Conservation (phyloP, 495 filamentous ascomycete genomes). For the Penicillium arizonense region DNA sequence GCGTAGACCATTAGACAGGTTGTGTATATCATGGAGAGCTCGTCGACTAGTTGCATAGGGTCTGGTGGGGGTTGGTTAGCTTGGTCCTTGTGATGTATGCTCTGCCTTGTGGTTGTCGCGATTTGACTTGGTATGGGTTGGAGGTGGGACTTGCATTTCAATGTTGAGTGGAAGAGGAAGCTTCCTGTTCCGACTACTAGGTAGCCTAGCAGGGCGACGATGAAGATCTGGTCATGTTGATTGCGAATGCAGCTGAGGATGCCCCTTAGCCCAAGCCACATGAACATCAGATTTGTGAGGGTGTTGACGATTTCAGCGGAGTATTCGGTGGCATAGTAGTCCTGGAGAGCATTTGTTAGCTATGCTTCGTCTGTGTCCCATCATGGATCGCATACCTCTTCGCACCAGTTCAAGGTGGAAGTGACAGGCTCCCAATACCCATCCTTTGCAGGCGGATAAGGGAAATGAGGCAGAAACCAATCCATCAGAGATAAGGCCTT, state of each 20-base stretch:
- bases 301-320: slow-evolving; percentile 68
- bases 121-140: neutral
- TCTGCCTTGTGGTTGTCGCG: neutral
- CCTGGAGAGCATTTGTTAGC: slow-evolving; percentile 28
- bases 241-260: slow-evolving; percentile 66
- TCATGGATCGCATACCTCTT: slow-evolving; percentile 61
- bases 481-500: slow-evolving; percentile 22
- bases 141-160: slow-evolving; percentile 62
- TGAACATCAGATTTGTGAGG: slow-evolving; percentile 77
- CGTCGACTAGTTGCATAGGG: slow-evolving; percentile 96
- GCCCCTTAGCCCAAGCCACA: slow-evolving; percentile 70
- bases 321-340: slow-evolving; percentile 61
- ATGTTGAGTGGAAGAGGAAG: slow-evolving; percentile 77
- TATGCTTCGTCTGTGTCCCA: neutral
- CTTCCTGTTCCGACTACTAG: slow-evolving; percentile 77
- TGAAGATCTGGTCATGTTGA: slow-evolving; percentile 70
- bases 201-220: slow-evolving; percentile 70
- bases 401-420: slow-evolving; percentile 90
- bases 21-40: slow-evolving; percentile 97
- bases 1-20: slow-evolving; percentile 91
- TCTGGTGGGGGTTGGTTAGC: slow-evolving; percentile 52
- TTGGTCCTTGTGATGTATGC: neutral
- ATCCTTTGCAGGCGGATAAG: slow-evolving; percentile 62
- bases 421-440: slow-evolving; percentile 87
- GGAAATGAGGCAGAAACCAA: slow-evolving; percentile 55